Evolutionary conservation across 345 rosid species (phyloP), one percentile per base, ranked within the genome.

Genomic region (Mallotus nudiflorus): DNA sequence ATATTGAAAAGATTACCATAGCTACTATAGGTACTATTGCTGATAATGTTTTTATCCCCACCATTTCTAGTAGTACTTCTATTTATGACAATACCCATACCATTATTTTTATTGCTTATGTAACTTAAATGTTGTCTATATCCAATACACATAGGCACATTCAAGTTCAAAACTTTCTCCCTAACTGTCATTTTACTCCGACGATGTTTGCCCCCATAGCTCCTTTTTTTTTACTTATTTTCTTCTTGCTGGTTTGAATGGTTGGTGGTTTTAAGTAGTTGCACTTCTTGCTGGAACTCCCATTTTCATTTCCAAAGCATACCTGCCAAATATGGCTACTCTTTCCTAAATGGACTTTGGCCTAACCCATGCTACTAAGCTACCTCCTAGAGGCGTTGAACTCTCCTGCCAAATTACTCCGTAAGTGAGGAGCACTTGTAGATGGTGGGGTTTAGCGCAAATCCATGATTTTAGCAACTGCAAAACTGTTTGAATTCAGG

Each of bases 301-400:
- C n/a, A n/a, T n/a, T n/a, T 5, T 16, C 42, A 24, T n/a, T 24
- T 27, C 64, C 53, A 49, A 85, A 88, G 24, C 86, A 76, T 44
- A 78, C 86, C 82, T 90, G 91, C 97, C 97, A 91, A 6, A 91
- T 84, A 0, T 92, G 97, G 73, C 89, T 87, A 74, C 73, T 87
- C 74, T 94, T 92, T 54, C 89, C 87, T 60, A 89, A 48, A 77
- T 83, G 89, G n/a, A n/a, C n/a, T n/a, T n/a, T n/a, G 65, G 80
- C 70, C 63, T 92, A 85, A 58, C 89, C 76, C 4, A 94, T 92
- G 59, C 89, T 85, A 50, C 77, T 71, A 12, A n/a, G 91, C 89
- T 84, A 87, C 77, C 85, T 89, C 79, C 85, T 78, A 11, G 84
- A 75, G n/a, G n/a, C n/a, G n/a, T n/a, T n/a, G n/a, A n/a, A n/a